Base-by-base conservation (phyloP, 2,329 filamentous ascomycete genomes). In the Phialophora chinensis region DNA sequence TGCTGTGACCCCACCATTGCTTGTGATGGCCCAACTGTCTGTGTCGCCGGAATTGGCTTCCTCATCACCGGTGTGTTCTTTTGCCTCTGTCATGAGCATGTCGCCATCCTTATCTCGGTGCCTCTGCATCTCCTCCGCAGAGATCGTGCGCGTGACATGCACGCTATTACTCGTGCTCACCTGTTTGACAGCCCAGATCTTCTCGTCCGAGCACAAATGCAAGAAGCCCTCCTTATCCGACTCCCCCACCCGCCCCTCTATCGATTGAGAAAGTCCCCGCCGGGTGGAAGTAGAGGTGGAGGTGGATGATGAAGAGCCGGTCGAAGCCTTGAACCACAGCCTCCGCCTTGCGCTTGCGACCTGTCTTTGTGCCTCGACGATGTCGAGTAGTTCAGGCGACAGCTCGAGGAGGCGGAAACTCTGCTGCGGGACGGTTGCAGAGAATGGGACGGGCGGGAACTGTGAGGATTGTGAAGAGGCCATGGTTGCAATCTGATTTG, bases 91-190 rank as follows among this genome's bases (percentile, higher is more conserved):
- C 63, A 58, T 25, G 10, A 44, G 27, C 60, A 55, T 53, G 17
- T 64, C 61, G 33, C 49, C 62, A 50, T 57, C 53, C 11, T n/a
- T 52, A 47, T 58, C 44, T 29, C 31, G 44, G n/a, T 35, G 59
- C 20, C 52, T 65, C 58, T 44, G 49, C 23, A 50, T 31, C 20
- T 29, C 44, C 10, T n/a, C 52, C n/a, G 17, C 10, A 58, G 78
- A 78, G 27, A 60, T 20, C 25, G 65, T 62, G 52, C 49, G 49
- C 27, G 86, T 78, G 44, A 89, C 74, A 75, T 86, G 85, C 63
- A 89, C 80, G 42, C 85, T 86, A 71, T 90, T 90, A 29, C 87
- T 89, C 17, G 87, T 88, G 71, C 87, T 86, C 60, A 89, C 87
- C 75, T 89, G 87, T 71, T 86, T 86, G 60, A 89, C 77, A 66